A percentile compares a stretch with the other conserved stretches of the same genome.
Conservation (phyloP, 768 basidiomycete species). For the Mrakia frigida region DNA sequence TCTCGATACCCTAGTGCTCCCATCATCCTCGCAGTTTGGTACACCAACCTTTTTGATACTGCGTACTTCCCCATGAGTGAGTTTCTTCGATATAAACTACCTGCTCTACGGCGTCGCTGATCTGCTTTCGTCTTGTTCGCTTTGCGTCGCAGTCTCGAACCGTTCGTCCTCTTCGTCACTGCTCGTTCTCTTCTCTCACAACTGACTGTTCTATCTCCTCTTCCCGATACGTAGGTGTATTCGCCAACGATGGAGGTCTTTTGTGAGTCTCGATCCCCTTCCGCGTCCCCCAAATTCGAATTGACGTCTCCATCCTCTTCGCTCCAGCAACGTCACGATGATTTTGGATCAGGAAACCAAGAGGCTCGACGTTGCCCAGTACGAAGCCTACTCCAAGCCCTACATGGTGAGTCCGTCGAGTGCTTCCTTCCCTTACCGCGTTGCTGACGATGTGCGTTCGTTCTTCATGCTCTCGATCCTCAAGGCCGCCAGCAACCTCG, state of each 20-base stretch:
- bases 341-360: background rate
- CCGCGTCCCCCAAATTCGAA: constrained; percentile 31
- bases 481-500: constrained; percentile 39
- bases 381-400: constrained; percentile 50
- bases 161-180: too few species aligned
- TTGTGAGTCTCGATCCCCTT: constrained; percentile 16
- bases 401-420: constrained; percentile 39
- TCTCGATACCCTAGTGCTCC: constrained; percentile 31
- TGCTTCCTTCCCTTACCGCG: too few species aligned
- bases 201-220: too few species aligned
- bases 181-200: too few species aligned
- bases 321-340: background rate
- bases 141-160: too few species aligned
- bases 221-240: too few species aligned
- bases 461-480: too few species aligned
- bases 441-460: too few species aligned
- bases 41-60: constrained; percentile 1
- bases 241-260: too few species aligned
- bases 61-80: background rate
- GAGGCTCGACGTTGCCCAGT: constrained; percentile 48
- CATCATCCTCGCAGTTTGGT: constrained; percentile 40
- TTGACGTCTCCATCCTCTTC: background rate
- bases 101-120: too few species aligned
- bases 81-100: background rate
- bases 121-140: too few species aligned